These are phyloP conservation scores for Plantago major DNA, from an alignment of 257 asterid genomes.

Conservation along the genomic window DNA sequence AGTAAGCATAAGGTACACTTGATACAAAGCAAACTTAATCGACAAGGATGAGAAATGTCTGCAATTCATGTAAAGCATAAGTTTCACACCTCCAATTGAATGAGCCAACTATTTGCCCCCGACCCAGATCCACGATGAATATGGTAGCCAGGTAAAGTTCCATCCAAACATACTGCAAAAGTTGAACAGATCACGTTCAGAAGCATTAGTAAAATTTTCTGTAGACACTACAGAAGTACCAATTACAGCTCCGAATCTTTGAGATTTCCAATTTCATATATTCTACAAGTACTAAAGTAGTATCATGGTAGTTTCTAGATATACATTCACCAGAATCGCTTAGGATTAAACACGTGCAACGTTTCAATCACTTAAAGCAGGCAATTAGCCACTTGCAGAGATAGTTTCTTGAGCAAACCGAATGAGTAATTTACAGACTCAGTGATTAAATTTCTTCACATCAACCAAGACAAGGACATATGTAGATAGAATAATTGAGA, in stretches of 20 bases:
- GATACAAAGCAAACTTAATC: background rate
- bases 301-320: background rate
- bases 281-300: background rate
- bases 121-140: slow-evolving; percentile 67
- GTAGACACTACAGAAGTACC: background rate
- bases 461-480: too few species aligned
- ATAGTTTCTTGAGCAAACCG: too few species aligned
- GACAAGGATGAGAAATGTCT: background rate
- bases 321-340: background rate
- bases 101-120: slow-evolving; percentile 76
- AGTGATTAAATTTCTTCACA: too few species aligned
- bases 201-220: background rate
- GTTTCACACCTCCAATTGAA: slow-evolving; percentile 65
- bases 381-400: background rate
- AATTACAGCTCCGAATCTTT: too few species aligned
- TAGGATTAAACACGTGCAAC: background rate
- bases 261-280: background rate
- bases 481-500: too few species aligned
- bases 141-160: slow-evolving; percentile 83
- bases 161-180: slow-evolving; percentile 80
- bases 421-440: too few species aligned
- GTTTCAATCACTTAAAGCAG: background rate
- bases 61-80: background rate
- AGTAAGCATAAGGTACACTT: background rate
- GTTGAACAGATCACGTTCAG: background rate